These are phyloP conservation scores for Microdochium paspali DNA, from an alignment of 2,329 filamentous ascomycete species.

Conservation along the genomic window DNA sequence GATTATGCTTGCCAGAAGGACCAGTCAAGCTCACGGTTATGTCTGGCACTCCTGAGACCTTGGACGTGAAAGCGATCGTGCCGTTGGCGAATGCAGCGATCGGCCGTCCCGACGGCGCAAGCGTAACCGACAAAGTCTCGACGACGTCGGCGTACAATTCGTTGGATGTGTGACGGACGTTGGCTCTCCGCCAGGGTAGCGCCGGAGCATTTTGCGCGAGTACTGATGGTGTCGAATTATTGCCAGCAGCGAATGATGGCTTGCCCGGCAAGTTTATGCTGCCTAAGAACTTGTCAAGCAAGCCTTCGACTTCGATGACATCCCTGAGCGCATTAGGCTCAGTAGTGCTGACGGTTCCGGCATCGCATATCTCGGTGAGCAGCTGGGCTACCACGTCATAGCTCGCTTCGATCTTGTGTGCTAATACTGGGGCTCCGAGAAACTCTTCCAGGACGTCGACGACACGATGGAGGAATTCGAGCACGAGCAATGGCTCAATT, in stretches of 20 bases:
- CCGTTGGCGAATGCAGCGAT: slow-evolving; percentile 83
- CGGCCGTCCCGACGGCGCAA: slow-evolving; percentile 83
- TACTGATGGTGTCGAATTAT: slow-evolving; percentile 28
- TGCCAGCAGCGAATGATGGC: slow-evolving; percentile 29
- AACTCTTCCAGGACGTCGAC: slow-evolving; percentile 93
- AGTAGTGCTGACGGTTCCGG: slow-evolving; percentile 77
- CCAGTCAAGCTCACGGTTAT: slow-evolving; percentile 73
- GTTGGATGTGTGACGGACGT: slow-evolving; percentile 92
- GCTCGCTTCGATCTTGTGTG: slow-evolving; percentile 76
- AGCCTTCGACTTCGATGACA: slow-evolving; percentile 82
- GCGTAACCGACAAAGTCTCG: slow-evolving; percentile 77
- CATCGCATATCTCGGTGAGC: slow-evolving; percentile 93
- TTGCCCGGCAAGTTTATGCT: slow-evolving; percentile 70
- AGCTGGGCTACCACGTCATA: slow-evolving; percentile 94
- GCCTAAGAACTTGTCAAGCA: slow-evolving; percentile 80
- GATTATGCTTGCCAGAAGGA: slow-evolving; percentile 69
- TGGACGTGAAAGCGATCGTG: slow-evolving; percentile 88
- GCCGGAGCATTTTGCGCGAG: slow-evolving; percentile 38
- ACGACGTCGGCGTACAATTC: slow-evolving; percentile 95
- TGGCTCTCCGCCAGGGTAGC: slow-evolving; percentile 81
- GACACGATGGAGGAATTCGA: slow-evolving; percentile 91
- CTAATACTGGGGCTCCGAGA: slow-evolving; percentile 75
- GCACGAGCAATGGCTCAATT: slow-evolving; percentile 76
- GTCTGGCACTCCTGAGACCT: slow-evolving; percentile 90
- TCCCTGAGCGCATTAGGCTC: slow-evolving; percentile 90